phyloP scores from a whole-genome alignment of 345 rosid genomes.

The Zanthoxylum bungeanum region DNA sequence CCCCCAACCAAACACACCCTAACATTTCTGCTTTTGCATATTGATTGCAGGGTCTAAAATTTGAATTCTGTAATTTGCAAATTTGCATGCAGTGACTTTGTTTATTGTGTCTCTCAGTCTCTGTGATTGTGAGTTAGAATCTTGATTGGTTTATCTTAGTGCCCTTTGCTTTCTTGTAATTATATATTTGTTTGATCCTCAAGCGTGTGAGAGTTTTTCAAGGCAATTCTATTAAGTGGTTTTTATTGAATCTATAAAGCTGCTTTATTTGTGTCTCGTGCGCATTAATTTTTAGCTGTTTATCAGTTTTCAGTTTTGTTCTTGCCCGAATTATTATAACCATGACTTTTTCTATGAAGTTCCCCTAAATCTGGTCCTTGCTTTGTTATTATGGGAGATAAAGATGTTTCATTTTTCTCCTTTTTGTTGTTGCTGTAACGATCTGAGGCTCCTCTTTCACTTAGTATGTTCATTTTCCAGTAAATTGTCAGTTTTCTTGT shows the following conservation, averaged over 20 bases:
- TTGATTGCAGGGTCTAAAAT: no score
- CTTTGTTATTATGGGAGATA: neutral
- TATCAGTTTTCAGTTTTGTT: neutral
- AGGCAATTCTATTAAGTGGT: neutral
- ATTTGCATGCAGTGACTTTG: constrained; percentile 9
- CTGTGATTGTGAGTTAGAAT: neutral
- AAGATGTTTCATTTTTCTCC: neutral
- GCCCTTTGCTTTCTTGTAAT: constrained; percentile 1
- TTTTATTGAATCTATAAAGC: constrained; percentile 11
- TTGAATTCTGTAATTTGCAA: no score
- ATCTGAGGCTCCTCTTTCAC: neutral
- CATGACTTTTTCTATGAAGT: neutral
- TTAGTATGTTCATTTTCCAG: neutral
- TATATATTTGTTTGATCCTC: neutral
- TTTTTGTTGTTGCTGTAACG: neutral
- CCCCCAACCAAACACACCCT: no score
- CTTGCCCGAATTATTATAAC: neutral
- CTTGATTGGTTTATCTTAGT: no score
- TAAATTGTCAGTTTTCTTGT: neutral
- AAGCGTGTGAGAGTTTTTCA: neutral
- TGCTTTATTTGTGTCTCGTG: neutral
- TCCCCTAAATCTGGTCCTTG: neutral
- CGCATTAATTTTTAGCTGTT: neutral
- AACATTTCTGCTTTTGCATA: neutral
- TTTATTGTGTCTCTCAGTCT: neutral